Base-by-base conservation (phyloP, 345 rosid genomes). In the Salix suchowensis region DNA sequence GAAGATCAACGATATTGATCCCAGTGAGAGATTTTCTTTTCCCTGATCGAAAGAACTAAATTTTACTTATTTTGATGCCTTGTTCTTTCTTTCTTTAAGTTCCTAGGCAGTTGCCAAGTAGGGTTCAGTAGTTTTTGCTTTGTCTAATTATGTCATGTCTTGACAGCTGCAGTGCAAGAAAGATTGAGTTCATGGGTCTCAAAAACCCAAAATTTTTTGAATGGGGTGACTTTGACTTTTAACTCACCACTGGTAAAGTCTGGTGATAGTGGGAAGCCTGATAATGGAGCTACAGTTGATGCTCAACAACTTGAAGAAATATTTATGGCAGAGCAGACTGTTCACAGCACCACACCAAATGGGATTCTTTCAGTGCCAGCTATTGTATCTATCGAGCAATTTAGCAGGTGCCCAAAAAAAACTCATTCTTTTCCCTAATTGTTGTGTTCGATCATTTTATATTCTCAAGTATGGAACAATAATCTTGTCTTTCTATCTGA, bases 381-480 rank as follows among this genome's bases (percentile, higher is more conserved):
- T 76, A 82, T 89, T 46, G 84, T 91, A 71, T 92, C 98, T 70
- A 89, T 96, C 60, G 98, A 93, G 85, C 98, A 96, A 79, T 96
- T 96, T 88, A 90, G 99, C 89, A 93, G 99, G 99, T 93, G 86
- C 77, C 54, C 15, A 73, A 34, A 48, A 48, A 48, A 48, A 15
- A 66, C 70, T 32, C 54, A 4, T 48, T 48, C 54, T 48, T 48
- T 48, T 48, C 54, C 54, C 54, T 5, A 15, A 48, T 16, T 48
- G 54, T 48, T 48, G 4, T 48, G 4, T 48, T 16, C 19, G 21
- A 48, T 48, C 54, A 48, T 48, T 48, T 48, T 48, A 48, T 48
- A 48, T 0, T 48, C 54, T 48, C 54, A 1, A 48, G 54, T 48
- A 48, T 16, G 54, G 54, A 21, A 61, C 65, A 24, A 15, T 26